These are phyloP conservation scores for Flaveria ramosissima DNA, from an alignment of 129 eudicot genomes.

Conservation along the genomic window DNA sequence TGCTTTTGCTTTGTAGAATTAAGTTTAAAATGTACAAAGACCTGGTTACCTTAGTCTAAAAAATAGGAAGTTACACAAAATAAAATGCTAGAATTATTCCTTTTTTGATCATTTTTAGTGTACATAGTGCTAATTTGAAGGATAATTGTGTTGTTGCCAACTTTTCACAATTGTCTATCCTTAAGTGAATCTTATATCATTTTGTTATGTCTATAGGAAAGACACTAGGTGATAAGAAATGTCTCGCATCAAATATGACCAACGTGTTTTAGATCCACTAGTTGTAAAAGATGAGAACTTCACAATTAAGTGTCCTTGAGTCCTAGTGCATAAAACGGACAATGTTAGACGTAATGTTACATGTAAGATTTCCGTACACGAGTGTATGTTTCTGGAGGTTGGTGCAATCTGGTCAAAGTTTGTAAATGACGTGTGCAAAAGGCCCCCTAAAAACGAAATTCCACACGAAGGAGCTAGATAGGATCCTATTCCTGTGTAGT, in stretches of 20 bases:
- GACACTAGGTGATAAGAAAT: no score
- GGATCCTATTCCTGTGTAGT: slow-evolving; percentile 25
- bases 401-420: slow-evolving; percentile 30
- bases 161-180: background rate
- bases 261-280: no score
- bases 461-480: slow-evolving; percentile 6
- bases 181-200: background rate
- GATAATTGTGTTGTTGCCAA: background rate
- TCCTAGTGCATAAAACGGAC: no score
- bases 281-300: no score
- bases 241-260: no score
- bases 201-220: background rate
- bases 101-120: no score
- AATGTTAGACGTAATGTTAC: no score
- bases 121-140: background rate
- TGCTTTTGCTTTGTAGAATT: slow-evolving; percentile 17
- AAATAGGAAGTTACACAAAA: no score
- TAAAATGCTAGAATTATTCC: no score
- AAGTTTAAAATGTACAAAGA: background rate
- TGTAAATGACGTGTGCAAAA: slow-evolving; percentile 8
- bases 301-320: no score
- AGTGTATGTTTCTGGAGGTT: background rate
- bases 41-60: no score
- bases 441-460: slow-evolving; percentile 7
- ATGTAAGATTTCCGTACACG: no score